Percentiles rank a stretch among this genome's conserved stretches.
phyloP scores from a whole-genome alignment of 2,329 filamentous ascomycete species.

The Cordyceps farinosa region DNA sequence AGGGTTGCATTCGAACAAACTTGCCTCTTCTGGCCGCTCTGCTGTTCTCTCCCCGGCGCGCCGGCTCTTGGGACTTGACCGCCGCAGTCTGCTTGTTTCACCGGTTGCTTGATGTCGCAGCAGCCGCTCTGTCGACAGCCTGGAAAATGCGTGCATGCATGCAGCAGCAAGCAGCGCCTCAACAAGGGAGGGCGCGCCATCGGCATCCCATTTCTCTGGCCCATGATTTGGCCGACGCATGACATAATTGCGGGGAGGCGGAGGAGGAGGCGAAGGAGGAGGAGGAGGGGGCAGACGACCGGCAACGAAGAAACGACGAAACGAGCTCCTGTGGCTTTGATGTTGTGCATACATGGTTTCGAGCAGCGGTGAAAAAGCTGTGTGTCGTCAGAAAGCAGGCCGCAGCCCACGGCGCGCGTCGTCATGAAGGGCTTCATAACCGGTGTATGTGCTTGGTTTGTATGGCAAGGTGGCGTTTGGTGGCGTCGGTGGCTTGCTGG shows the following conservation, averaged over 20 bases:
- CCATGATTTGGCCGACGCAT: background rate
- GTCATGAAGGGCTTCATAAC: background rate
- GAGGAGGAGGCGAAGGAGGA: background rate
- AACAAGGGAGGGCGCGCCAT: background rate
- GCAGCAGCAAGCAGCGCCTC: background rate
- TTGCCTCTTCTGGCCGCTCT: background rate
- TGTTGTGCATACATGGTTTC: constrained; percentile 5
- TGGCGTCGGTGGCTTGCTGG: background rate
- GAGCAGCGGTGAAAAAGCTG: background rate
- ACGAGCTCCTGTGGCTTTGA: background rate
- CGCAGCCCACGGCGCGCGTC: background rate
- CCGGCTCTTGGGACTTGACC: too few species aligned
- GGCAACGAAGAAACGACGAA: background rate
- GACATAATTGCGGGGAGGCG: constrained; percentile 7
- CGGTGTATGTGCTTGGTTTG: background rate
- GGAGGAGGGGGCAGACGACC: too few species aligned
- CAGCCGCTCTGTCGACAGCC: too few species aligned
- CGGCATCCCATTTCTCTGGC: background rate
- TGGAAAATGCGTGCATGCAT: too few species aligned
- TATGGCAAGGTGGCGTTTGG: background rate
- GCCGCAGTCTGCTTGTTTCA: too few species aligned
- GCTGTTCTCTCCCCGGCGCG: background rate
- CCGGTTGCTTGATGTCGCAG: too few species aligned
- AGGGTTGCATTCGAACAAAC: background rate
- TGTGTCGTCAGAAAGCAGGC: background rate